Evolutionary conservation across 768 basidiomycete species (phyloP), one percentile per base, ranked within the genome.

Genomic region (Austroboletus eburneus): DNA sequence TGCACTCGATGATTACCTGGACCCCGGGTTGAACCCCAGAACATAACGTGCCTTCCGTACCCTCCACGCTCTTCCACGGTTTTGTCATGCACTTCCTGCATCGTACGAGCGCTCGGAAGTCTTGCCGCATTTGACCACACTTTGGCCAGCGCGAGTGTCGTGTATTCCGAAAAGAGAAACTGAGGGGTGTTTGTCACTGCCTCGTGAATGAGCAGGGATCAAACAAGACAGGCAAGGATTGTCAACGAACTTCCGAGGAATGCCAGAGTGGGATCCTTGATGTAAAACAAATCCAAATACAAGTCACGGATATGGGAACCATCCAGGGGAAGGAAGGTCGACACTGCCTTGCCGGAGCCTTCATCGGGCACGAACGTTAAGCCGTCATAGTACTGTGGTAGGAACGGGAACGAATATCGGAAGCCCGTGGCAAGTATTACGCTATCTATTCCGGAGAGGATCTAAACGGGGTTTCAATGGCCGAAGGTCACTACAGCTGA

Each of bases 401-500:
- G 36, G 44, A 57, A 57, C 18, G 55, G 56, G 9, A 32, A 57
- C 12, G 55, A 50, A n/a, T 48, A 43, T 18, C 44, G 38, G 43
- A 37, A 54, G 2, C 46, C 51, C 6, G 56, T 57, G 3, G 55
- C 34, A 12, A 50, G 21, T 40, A 57, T 53, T 13, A 56, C 39
- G 5, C 43, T 35, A 24, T 57, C 51, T 5, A 55, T 43, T 7
- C 45, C 48, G 1, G 52, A 38, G 17, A 55, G n/a, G 23, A 55
- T 32, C 54, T 54, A n/a, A 16, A 5, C 4, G 33, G 7, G 4
- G 23, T 35, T 2, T 14, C 7, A 25, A 9, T n/a, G n/a, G n/a
- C n/a, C n/a, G n/a, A n/a, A n/a, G n/a, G n/a, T n/a, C n/a, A n/a
- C n/a, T n/a, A n/a, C n/a, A n/a, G n/a, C 1, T 8, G 10, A 5